Percentiles rank a stretch among this genome's conserved stretches.
Evolutionary conservation across 2,329 filamentous ascomycete genomes (phyloP).

Genomic region (Cladosporium cucumerinum): DNA sequence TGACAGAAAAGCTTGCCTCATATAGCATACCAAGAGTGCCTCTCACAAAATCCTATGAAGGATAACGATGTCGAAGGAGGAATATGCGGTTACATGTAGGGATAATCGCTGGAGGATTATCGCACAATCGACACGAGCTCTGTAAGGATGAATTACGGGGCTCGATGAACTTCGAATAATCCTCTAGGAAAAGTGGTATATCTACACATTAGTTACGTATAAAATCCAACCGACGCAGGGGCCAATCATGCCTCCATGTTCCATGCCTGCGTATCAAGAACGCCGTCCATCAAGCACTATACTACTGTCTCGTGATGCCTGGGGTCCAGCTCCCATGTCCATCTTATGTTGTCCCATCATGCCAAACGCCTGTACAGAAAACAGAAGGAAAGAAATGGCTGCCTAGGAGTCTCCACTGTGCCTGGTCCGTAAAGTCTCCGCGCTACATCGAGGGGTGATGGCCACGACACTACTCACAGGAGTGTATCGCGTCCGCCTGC

Average conservation of each 20-base stretch:
- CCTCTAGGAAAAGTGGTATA: background rate
- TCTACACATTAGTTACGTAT: background rate
- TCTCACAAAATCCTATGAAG: no score
- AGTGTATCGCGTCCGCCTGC: constrained; percentile 29
- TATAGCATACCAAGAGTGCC: no score
- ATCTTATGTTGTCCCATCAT: background rate
- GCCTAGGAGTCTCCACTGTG: constrained; percentile 7
- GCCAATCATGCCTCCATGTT: background rate
- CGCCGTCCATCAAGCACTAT: background rate
- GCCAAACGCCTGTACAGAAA: background rate
- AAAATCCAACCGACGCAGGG: background rate
- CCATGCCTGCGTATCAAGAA: background rate
- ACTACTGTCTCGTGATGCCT: background rate
- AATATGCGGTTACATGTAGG: no score
- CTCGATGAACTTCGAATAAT: background rate
- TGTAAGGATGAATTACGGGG: no score
- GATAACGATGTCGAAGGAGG: no score
- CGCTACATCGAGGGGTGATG: constrained; percentile 39
- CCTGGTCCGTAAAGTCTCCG: constrained; percentile 36
- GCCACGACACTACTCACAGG: constrained; percentile 43
- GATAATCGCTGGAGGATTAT: no score
- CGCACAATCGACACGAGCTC: no score
- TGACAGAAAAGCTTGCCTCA: no score
- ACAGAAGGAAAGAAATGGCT: background rate
- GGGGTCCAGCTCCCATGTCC: background rate